These are phyloP conservation scores for Striga hermonthica DNA, from an alignment of 305 asterid genomes.

Conservation along the genomic window DNA sequence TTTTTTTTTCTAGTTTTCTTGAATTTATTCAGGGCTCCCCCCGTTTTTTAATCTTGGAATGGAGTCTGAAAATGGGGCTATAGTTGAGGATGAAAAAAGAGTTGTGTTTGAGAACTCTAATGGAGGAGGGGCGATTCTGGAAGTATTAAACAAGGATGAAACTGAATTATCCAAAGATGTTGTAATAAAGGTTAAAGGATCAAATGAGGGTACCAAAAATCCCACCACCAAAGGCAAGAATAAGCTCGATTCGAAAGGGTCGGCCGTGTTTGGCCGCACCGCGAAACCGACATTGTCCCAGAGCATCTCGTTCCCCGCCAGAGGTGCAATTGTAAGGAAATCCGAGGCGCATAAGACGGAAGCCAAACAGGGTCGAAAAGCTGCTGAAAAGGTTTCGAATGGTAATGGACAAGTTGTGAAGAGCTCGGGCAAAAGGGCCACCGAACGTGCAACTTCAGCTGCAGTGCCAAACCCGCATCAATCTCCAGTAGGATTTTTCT, in stretches of 20 bases:
- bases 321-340: constrained; percentile 53
- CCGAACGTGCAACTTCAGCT: constrained; percentile 37
- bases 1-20: neutral
- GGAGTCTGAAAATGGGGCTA: constrained; percentile 61
- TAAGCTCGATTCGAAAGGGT: constrained; percentile 41
- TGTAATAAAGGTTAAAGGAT: constrained; percentile 31
- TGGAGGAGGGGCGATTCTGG: constrained; percentile 42
- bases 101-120: constrained; percentile 37
- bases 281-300: constrained; percentile 51
- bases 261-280: constrained; percentile 49
- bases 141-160: constrained; percentile 43
- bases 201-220: constrained; percentile 20
- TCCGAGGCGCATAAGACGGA: constrained; percentile 43
- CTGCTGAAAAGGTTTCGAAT: constrained; percentile 36
- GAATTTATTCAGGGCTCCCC: constrained; percentile 19
- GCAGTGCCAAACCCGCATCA: constrained; percentile 38
- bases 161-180: constrained; percentile 31
- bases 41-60: constrained; percentile 28
- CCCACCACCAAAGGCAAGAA: constrained; percentile 41
- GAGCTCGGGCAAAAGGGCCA: constrained; percentile 28
- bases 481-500: constrained; percentile 40
- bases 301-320: constrained; percentile 63
- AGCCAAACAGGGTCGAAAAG: constrained; percentile 34
- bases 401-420: constrained; percentile 26
- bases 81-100: constrained; percentile 49